These are phyloP conservation scores for Nothopassalora personata DNA, from an alignment of 2,329 filamentous ascomycete genomes.

Conservation along the genomic window DNA sequence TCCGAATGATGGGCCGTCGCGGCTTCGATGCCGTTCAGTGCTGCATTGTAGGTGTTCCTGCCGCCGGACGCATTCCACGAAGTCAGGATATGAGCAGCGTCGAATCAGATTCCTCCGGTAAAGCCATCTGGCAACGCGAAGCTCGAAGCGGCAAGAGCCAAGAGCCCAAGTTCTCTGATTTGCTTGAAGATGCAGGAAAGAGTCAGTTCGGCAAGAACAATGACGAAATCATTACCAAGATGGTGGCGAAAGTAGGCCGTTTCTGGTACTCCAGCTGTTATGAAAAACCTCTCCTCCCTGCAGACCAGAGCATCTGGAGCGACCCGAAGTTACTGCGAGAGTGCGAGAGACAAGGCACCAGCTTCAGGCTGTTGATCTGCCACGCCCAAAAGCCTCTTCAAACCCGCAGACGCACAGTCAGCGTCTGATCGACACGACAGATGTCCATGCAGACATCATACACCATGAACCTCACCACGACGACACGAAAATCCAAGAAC, in stretches of 20 bases:
- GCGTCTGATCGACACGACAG: conserved; percentile 35
- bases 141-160: conserved; percentile 1
- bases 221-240: conserved; percentile 83
- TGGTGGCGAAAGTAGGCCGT: conserved; percentile 83
- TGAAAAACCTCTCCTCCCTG: conserved; percentile 51
- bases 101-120: conserved; percentile 23
- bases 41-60: conserved; percentile 72
- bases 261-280: conserved; percentile 98
- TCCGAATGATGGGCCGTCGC: conserved; percentile 61
- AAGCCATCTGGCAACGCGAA: conserved; percentile 7
- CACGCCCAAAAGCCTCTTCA: conserved; percentile 73
- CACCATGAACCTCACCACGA: not conserved
- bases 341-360: conserved; percentile 80
- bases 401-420: conserved; percentile 44
- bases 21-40: conserved; percentile 69
- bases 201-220: conserved; percentile 38
- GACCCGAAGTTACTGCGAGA: conserved; percentile 71
- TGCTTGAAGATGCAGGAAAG: conserved; percentile 47
- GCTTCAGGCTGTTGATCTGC: conserved; percentile 84
- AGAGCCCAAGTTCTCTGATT: conserved; percentile 25
- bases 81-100: conserved; percentile 30
- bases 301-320: conserved; percentile 67
- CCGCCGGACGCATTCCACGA: conserved; percentile 48
- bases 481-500: not conserved
- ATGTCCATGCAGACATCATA: not conserved